A percentile compares a stretch with the other conserved stretches of the same genome.
phyloP scores from a whole-genome alignment of 192 early-diverging fungal genomes.

The Backusella mclennaniae region DNA sequence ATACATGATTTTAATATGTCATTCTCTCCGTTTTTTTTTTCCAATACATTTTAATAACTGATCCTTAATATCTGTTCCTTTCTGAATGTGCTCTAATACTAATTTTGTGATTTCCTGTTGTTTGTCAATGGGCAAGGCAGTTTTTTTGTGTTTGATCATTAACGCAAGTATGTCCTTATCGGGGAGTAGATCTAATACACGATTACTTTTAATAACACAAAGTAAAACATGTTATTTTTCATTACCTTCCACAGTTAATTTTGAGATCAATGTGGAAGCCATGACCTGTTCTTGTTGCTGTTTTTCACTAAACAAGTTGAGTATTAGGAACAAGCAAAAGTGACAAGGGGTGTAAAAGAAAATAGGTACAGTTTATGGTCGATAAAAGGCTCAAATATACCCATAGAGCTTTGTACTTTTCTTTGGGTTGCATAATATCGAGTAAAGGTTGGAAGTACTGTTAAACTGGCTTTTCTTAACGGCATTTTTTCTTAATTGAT shows the following conservation, averaged over 20 bases:
- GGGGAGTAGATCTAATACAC: constrained; percentile 18
- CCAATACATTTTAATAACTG: constrained; percentile 5
- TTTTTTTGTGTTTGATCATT: neutral
- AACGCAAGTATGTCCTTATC: constrained; percentile 12
- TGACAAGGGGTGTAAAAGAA: neutral
- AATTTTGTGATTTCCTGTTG: constrained; percentile 8
- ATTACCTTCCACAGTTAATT: constrained; percentile 13
- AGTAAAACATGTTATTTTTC: neutral
- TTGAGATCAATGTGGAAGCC: neutral
- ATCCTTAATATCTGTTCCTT: neutral
- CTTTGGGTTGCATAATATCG: neutral
- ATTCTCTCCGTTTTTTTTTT: neutral
- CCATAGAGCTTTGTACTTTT: neutral
- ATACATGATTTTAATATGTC: neutral
- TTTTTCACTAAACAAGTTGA: neutral
- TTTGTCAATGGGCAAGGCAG: constrained; percentile 16
- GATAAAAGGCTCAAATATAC: constrained; percentile 25
- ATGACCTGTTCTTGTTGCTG: neutral
- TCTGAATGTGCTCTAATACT: constrained; percentile 1
- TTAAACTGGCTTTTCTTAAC: neutral
- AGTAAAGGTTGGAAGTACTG: neutral
- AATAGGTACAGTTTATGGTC: neutral
- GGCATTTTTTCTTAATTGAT: neutral
- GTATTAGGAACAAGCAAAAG: neutral
- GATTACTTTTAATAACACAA: neutral